Percentiles rank a stretch among this genome's conserved stretches.
phyloP scores from a whole-genome alignment of 2,329 filamentous ascomycete species.

The Knufia fluminis region DNA sequence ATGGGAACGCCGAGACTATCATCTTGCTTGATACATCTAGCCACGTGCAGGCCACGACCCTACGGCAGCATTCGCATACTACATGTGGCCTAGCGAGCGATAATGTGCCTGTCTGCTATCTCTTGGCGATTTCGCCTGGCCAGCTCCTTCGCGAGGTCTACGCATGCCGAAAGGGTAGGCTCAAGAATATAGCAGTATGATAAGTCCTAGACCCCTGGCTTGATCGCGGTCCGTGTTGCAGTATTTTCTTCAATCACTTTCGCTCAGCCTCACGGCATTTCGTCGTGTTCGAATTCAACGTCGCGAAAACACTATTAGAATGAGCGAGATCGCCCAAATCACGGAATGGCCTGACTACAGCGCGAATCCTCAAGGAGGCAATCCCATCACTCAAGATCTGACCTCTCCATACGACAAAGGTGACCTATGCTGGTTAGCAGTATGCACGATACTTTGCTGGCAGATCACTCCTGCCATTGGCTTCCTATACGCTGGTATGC shows the following conservation, averaged over 20 bases:
- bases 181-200: not conserved
- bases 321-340: constrained; percentile 8
- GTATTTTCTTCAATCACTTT: not conserved
- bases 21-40: not conserved
- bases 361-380: constrained; percentile 13
- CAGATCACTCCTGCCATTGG: constrained; percentile 27
- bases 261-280: not conserved
- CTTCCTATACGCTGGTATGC: constrained; percentile 89
- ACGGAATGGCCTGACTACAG: constrained; percentile 18
- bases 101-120: not conserved
- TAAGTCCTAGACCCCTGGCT: not conserved
- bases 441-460: constrained; percentile 17
- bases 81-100: not conserved
- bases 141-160: not conserved
- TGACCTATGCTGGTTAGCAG: constrained; percentile 15
- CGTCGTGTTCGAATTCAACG: not conserved
- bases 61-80: not conserved
- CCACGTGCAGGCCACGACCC: not conserved
- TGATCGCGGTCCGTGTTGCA: not conserved
- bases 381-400: constrained; percentile 16
- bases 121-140: not conserved
- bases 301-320: not conserved
- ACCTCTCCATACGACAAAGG: constrained; percentile 18
- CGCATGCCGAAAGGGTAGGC: not conserved
- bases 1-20: not conserved